phyloP scores from a whole-genome alignment of 2,329 filamentous ascomycete species.

The Stagonosporopsis rhizophila region DNA sequence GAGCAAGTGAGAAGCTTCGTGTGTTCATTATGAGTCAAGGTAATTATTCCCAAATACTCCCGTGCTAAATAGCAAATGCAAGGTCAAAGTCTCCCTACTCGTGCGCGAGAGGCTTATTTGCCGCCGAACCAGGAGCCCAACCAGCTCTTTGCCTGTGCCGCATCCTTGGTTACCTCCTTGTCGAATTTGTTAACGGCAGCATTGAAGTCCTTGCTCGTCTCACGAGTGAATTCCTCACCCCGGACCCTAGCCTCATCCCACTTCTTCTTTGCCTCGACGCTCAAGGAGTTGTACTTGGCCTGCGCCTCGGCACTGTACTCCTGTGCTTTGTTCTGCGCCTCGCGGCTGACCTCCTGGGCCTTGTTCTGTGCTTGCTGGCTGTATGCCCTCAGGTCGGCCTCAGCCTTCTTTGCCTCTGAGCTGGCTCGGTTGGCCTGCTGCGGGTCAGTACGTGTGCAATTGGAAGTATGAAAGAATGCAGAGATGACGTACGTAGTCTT shows the following conservation, averaged over 20 bases:
- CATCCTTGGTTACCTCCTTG: constrained; percentile 77
- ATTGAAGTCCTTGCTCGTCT: constrained; percentile 59
- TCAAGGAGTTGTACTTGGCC: constrained; percentile 62
- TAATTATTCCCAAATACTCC: constrained; percentile 29
- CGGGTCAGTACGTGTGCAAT: constrained; percentile 23
- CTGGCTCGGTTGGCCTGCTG: constrained; percentile 49
- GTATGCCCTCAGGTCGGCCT: constrained; percentile 62
- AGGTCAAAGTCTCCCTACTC: constrained; percentile 7
- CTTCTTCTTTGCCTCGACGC: constrained; percentile 65
- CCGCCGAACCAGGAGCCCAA: constrained; percentile 86
- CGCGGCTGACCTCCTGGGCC: constrained; percentile 57
- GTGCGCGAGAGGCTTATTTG: constrained; percentile 31
- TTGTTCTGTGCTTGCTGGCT: constrained; percentile 65
- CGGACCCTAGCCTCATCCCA: constrained; percentile 66
- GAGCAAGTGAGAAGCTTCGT: neutral
- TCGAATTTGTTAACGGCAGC: constrained; percentile 77
- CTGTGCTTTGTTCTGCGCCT: constrained; percentile 17
- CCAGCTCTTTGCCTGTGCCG: constrained; percentile 82
- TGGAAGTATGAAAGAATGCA: neutral
- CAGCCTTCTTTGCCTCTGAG: constrained; percentile 64
- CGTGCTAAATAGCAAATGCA: constrained; percentile 36
- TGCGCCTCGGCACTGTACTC: constrained; percentile 53
- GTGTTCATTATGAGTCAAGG: constrained; percentile 25
- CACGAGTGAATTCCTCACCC: constrained; percentile 54
- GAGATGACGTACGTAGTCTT: constrained; percentile 37